Percentiles rank a stretch among this genome's conserved stretches.
These are phyloP conservation scores for Dactylis glomerata DNA, from an alignment of 176 grass and related monocot genomes.

Conservation along the genomic window DNA sequence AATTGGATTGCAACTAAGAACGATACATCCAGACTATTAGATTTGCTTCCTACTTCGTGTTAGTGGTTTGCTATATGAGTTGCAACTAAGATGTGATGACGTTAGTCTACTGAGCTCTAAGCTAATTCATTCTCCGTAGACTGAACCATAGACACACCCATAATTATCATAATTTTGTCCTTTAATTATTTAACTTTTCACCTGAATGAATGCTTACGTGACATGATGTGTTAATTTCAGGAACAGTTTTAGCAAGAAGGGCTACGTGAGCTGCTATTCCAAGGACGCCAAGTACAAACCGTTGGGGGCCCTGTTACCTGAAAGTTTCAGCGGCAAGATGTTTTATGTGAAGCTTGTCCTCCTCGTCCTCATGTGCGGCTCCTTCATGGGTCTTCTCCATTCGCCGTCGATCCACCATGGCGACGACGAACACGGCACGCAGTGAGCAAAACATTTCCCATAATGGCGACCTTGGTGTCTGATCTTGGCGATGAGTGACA, in stretches of 20 bases:
- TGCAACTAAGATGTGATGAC: no score
- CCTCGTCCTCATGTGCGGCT: conserved; percentile 49
- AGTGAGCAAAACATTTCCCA: conserved; percentile 21
- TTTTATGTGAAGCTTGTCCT: conserved; percentile 52
- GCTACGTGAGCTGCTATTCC: conserved; percentile 20
- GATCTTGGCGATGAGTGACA: not conserved
- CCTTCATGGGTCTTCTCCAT: conserved; percentile 52
- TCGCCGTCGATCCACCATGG: conserved; percentile 42
- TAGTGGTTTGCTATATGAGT: no score
- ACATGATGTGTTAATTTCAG: not conserved
- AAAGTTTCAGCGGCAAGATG: conserved; percentile 40
- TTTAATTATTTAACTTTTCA: not conserved
- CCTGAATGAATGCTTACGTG: not conserved
- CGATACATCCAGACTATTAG: no score
- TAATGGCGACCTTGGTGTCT: not conserved
- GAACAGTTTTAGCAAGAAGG: conserved; percentile 24
- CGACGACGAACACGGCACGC: not conserved
- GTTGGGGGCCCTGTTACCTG: conserved; percentile 21
- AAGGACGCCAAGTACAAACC: conserved; percentile 43
- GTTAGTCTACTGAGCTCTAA: no score
- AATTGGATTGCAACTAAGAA: no score
- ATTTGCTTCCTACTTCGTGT: no score
- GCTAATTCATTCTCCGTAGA: no score
- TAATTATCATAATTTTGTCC: no score
- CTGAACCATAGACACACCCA: no score